Evolutionary conservation across 352 stramenopile genomes (phyloP), one percentile per base, ranked within the genome.

Genomic region (Elongisporangium anandrum): DNA sequence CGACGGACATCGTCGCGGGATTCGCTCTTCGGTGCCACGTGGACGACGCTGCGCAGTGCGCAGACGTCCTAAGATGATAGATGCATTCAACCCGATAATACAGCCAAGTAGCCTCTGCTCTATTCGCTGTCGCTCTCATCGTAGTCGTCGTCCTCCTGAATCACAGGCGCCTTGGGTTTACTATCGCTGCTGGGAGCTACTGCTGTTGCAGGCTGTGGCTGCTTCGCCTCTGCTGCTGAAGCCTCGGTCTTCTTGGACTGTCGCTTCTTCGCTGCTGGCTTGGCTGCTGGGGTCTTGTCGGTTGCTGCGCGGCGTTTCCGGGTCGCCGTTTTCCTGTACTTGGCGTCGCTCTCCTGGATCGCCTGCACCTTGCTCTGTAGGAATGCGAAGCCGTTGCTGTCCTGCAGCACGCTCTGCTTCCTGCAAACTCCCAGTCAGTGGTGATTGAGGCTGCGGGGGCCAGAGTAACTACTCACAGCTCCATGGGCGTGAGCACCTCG

Each of bases 101-200:
- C 54, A 75, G 65, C 49, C 47, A 24, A 57, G 17, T 41, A 7
- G 19, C 49, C 23, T 68, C 23, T 64, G 12, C 54, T 45, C 62
- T 54, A 69, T 9, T 90, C 81, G 55, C 79, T 88, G 17, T 90
- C 82, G 55, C 82, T 92, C 54, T 85, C 80, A 50, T 92, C 82
- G 52, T 92, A 90, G 59, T 89, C 60, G 23, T 88, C 79, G 56
- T 92, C 82, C 51, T 92, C 79, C 23, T 84, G 70, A 51, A 92
- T 80, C 15, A 66, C 49, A 49, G 56, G 45, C 15, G n/a, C 23
- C 23, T 56, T 58, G 52, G 34, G 10, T 45, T 60, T 3, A 45
- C 19, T 50, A 47, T 56, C n/a, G 22, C 41, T 45, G 38, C 1
- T 15, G 29, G 29, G 29, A 9, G 57, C 4, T 49, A 17, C 16